Evolutionary conservation across 495 filamentous ascomycete species (phyloP).

Genomic region (Penicillium paradoxum): DNA sequence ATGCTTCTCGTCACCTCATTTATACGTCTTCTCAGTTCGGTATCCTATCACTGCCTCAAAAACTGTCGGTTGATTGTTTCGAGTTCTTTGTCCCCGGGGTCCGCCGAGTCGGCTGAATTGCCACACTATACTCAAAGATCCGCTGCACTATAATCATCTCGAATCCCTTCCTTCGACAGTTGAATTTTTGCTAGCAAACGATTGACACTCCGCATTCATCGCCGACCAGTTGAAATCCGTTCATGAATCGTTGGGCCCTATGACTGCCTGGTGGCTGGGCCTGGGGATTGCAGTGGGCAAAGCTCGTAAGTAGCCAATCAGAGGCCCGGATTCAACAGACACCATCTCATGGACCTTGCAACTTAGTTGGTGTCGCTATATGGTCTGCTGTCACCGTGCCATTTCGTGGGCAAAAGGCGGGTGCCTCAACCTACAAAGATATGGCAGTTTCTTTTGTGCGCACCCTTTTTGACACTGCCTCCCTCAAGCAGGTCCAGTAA

Average conservation of each 20-base stretch:
- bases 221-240: background rate
- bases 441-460: background rate
- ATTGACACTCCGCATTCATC: too few relatives aligned
- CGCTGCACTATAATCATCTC: too few relatives aligned
- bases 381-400: background rate
- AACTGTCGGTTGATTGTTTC: too few relatives aligned
- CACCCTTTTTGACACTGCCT: background rate
- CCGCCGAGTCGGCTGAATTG: too few relatives aligned
- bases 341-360: background rate
- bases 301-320: background rate
- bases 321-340: background rate
- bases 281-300: background rate
- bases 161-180: too few relatives aligned
- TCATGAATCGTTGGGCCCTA: background rate
- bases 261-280: background rate
- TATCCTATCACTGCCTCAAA: too few relatives aligned
- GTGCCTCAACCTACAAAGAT: background rate
- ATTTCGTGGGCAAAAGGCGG: background rate
- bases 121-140: too few relatives aligned
- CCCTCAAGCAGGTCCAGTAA: background rate
- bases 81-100: too few relatives aligned
- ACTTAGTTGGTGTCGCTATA: background rate
- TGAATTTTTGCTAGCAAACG: too few relatives aligned
- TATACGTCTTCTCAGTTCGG: too few relatives aligned
- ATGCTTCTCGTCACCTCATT: too few relatives aligned